These are phyloP conservation scores for Alloteropsis angusta DNA, from an alignment of 202 grass and related monocot genomes.

Conservation along the genomic window DNA sequence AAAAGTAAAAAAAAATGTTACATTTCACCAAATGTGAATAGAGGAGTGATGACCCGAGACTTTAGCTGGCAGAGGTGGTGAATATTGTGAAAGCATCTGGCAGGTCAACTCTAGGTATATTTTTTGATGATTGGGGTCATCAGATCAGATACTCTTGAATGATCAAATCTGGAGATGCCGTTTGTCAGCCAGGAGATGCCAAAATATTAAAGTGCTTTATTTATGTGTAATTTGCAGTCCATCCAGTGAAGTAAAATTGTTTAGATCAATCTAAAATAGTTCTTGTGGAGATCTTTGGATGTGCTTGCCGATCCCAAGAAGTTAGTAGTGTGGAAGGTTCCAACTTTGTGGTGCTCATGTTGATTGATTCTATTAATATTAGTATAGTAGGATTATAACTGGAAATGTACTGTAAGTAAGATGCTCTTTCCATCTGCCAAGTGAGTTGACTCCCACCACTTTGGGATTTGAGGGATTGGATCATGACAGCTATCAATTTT, in stretches of 20 bases:
- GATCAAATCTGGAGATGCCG: background rate
- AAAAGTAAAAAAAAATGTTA: background rate
- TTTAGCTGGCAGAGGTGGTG: background rate
- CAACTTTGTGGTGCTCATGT: background rate
- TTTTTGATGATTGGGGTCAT: background rate
- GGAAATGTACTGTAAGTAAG: background rate
- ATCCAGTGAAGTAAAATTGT: background rate
- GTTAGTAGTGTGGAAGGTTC: background rate
- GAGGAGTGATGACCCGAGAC: background rate
- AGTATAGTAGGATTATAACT: background rate
- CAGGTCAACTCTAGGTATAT: background rate
- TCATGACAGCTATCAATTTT: background rate
- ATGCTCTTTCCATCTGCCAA: background rate
- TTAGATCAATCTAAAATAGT: background rate
- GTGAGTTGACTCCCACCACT: background rate
- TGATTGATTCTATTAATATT: background rate
- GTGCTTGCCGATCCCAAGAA: background rate
- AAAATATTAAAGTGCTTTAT: background rate
- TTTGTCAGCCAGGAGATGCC: background rate
- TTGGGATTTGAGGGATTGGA: background rate
- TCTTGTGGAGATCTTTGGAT: background rate
- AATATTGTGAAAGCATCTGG: constrained; percentile 8
- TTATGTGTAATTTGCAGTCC: background rate
- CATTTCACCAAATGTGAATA: background rate
- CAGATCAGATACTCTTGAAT: background rate